phyloP scores from a whole-genome alignment of 2,329 filamentous ascomycete genomes.

The Diaporthe amygdali region DNA sequence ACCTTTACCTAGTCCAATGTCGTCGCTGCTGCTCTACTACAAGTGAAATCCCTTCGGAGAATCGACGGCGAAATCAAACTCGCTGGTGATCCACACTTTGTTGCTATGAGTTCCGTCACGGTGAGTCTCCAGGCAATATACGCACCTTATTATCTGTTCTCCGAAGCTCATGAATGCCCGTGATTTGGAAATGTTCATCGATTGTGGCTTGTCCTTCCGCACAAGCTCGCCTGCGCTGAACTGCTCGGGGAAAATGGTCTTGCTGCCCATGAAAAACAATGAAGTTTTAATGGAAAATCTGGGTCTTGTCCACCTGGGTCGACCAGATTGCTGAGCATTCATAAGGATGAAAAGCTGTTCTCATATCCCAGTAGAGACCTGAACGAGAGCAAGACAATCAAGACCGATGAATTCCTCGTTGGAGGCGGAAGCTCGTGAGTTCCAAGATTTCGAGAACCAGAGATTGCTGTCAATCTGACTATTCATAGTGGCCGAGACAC shows the following conservation, averaged over 20 bases:
- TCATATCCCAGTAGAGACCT: conserved; percentile 26
- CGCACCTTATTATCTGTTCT: neutral
- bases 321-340: conserved; percentile 29
- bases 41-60: neutral
- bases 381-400: conserved; percentile 20
- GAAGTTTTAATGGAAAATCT: conserved; percentile 39
- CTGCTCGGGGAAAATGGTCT: conserved; percentile 38
- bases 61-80: neutral
- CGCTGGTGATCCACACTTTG: conserved; percentile 5
- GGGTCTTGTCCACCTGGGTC: conserved; percentile 37
- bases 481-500: neutral
- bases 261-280: conserved; percentile 30
- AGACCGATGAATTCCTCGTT: conserved; percentile 39
- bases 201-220: conserved; percentile 36
- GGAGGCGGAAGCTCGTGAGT: conserved; percentile 40
- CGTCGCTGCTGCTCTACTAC: conserved; percentile 24
- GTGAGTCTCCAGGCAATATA: conserved; percentile 17
- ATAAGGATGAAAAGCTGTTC: conserved; percentile 36
- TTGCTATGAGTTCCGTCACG: neutral
- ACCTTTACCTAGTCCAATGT: conserved; percentile 32
- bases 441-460: neutral
- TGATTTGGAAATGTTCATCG: conserved; percentile 35
- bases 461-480: conserved; percentile 32
- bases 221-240: conserved; percentile 35
- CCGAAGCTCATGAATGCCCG: neutral